A percentile compares a stretch with the other conserved stretches of the same genome.
Evolutionary conservation across 2,329 filamentous ascomycete species (phyloP).

Genomic region (Cladosporium halotolerans): DNA sequence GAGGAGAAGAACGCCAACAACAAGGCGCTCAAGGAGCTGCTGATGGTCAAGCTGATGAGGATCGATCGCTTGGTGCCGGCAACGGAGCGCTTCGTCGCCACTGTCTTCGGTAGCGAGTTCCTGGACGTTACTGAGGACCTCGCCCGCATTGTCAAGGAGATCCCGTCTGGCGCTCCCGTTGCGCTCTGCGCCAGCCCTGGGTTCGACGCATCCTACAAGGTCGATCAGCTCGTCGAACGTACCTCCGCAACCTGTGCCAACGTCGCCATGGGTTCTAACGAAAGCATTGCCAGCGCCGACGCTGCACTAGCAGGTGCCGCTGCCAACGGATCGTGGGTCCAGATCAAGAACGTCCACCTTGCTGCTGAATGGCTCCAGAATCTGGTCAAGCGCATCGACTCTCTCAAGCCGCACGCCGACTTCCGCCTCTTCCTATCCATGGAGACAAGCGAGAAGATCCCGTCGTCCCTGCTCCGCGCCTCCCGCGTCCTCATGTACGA

Average conservation of each 20-base stretch:
- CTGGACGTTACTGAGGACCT: slow-evolving; percentile 83
- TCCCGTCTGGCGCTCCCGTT: slow-evolving; percentile 77
- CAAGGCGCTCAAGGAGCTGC: slow-evolving; percentile 71
- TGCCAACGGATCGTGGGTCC: slow-evolving; percentile 86
- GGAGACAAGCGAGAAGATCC: slow-evolving; percentile 95
- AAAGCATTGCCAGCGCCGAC: slow-evolving; percentile 85
- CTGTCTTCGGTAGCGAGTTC: slow-evolving; percentile 76
- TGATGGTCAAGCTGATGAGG: slow-evolving; percentile 90
- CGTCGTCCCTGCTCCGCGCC: slow-evolving; percentile 87
- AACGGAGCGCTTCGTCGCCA: slow-evolving; percentile 80
- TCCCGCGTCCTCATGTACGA: slow-evolving; percentile 96
- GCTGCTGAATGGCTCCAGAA: slow-evolving; percentile 95
- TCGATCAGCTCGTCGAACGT: slow-evolving; percentile 86
- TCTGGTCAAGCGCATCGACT: slow-evolving; percentile 92
- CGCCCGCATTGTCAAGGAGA: slow-evolving; percentile 74
- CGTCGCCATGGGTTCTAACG: slow-evolving; percentile 98
- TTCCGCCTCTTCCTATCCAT: slow-evolving; percentile 97
- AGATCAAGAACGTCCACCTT: slow-evolving; percentile 98
- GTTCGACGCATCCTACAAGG: slow-evolving; percentile 98
- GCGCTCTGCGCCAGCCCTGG: slow-evolving; percentile 90
- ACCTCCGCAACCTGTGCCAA: slow-evolving; percentile 80
- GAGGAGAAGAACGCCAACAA: slow-evolving; percentile 51
- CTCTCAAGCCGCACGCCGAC: slow-evolving; percentile 84
- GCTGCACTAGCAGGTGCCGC: slow-evolving; percentile 92
- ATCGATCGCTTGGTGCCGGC: slow-evolving; percentile 91